These are phyloP conservation scores for Solanum pimpinellifolium DNA, from an alignment of 257 asterid genomes.

Conservation along the genomic window DNA sequence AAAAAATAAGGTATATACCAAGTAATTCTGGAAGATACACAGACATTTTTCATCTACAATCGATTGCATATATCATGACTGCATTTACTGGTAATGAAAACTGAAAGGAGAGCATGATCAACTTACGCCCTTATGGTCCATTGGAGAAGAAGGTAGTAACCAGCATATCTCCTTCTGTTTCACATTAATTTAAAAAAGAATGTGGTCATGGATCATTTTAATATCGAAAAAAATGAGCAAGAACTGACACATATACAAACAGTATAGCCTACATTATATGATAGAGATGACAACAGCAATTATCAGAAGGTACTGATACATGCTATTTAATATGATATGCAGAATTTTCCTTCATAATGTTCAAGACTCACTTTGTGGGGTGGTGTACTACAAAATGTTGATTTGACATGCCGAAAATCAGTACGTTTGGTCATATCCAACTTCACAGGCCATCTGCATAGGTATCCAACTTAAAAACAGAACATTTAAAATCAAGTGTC, in stretches of 20 bases:
- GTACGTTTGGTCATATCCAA: conserved; percentile 92
- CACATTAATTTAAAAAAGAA: not conserved
- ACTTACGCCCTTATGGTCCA: conserved; percentile 91
- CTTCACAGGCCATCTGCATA: conserved; percentile 87
- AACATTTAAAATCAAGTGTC: not conserved
- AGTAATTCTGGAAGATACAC: not conserved
- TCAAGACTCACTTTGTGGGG: conserved; percentile 56
- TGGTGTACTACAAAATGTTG: conserved; percentile 66
- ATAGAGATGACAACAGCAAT: not conserved
- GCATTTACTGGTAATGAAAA: not conserved
- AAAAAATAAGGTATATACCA: not conserved
- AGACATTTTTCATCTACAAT: not conserved
- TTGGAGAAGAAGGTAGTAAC: conserved; percentile 73
- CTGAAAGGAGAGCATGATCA: conserved; percentile 4
- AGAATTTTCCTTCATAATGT: not conserved
- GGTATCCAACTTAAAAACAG: not conserved
- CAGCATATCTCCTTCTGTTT: conserved; percentile 83
- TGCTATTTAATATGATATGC: not conserved
- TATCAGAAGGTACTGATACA: not conserved
- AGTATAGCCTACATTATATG: not conserved
- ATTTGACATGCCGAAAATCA: conserved; percentile 69
- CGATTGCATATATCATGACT: not conserved
- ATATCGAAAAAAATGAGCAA: not conserved
- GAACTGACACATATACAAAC: not conserved
- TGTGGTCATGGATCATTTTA: not conserved